Base-by-base conservation (phyloP, 2,329 filamentous ascomycete genomes). In the Penicillium thymicola region DNA sequence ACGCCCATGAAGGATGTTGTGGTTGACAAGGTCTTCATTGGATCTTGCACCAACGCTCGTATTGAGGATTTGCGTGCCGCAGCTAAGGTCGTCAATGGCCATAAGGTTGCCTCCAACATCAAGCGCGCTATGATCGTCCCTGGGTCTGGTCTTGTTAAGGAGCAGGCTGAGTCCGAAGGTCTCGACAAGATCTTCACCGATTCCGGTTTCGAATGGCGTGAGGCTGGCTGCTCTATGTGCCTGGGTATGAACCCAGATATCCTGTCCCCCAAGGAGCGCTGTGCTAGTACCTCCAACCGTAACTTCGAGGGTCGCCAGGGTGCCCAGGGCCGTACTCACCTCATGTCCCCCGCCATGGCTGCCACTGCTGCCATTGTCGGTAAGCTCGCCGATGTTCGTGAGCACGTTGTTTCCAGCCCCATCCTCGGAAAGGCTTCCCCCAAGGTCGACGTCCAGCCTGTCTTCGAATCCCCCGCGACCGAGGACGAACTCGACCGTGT, bases 241-340 rank as follows among this genome's bases (percentile, higher is more conserved):
- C 83, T 99, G 54, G 94, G 94, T 73, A 99, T 99, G 93, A 99
- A 99, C 81, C 93, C 94, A 0, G 94, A 99, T 74, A 97, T 99
- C 62, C 84, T 97, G 45, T 86, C 92, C 2, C 92, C 94, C 52
- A 85, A 89, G 73, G 94, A 99, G 78, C 88, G 94, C 69, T 97
- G 94, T 73, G 94, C 94, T 41, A 93, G 89, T 71, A 97, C 94
- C 48, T 95, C 90, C 61, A 97, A 97, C 79, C 89, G 94, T 68
- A 97, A 97, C 77, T 97, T 97, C 66, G 94, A 97, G 75, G 94
- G 94, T 60, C 88, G 94, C 62, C 94, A 99, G 78, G 94, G 94
- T 71, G 92, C 93, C 59, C 86, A 87, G 60, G 90, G 93, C 57
- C 86, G 94, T 58, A 97, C 94, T 11, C 94, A 97, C 75, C 81